These are phyloP conservation scores for Cercospora zeae-maydis DNA, from an alignment of 2,329 filamentous ascomycete species.

Conservation along the genomic window DNA sequence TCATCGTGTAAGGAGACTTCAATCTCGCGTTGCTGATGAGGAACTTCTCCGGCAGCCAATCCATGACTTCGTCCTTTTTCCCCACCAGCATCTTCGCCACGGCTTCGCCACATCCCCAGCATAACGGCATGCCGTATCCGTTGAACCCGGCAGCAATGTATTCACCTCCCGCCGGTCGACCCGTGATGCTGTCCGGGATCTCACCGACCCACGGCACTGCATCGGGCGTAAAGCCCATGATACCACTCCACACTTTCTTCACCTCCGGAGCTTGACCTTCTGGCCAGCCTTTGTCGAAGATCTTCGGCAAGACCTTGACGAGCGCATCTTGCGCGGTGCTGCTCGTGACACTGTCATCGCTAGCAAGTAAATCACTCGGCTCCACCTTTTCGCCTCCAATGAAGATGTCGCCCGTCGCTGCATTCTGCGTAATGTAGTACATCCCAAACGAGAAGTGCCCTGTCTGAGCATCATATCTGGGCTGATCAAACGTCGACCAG, in stretches of 20 bases:
- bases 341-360: constrained; percentile 19
- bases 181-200: constrained; percentile 7
- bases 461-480: constrained; percentile 16
- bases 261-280: constrained; percentile 13
- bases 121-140: constrained; percentile 26
- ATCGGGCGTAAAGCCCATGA: constrained; percentile 13
- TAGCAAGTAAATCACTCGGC: constrained; percentile 15
- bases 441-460: constrained; percentile 20
- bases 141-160: constrained; percentile 25
- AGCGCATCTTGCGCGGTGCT: constrained; percentile 12
- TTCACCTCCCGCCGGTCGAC: constrained; percentile 16
- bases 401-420: constrained; percentile 22
- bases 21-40: constrained; percentile 17
- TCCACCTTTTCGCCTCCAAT: constrained; percentile 21
- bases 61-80: constrained; percentile 12
- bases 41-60: constrained; percentile 19
- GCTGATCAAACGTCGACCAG: constrained; percentile 19
- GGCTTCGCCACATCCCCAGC: constrained; percentile 26
- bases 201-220: constrained; percentile 18
- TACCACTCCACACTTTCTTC: constrained; percentile 19
- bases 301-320: constrained; percentile 13
- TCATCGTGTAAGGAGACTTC: constrained; percentile 11
- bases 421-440: constrained; percentile 25
- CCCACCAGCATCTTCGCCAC: constrained; percentile 25
- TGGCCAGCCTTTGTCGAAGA: constrained; percentile 20